Percentiles rank a stretch among this genome's conserved stretches.
These are phyloP conservation scores for Aureobasidium sp. DNA, from an alignment of 2,329 filamentous ascomycete species.

Conservation along the genomic window DNA sequence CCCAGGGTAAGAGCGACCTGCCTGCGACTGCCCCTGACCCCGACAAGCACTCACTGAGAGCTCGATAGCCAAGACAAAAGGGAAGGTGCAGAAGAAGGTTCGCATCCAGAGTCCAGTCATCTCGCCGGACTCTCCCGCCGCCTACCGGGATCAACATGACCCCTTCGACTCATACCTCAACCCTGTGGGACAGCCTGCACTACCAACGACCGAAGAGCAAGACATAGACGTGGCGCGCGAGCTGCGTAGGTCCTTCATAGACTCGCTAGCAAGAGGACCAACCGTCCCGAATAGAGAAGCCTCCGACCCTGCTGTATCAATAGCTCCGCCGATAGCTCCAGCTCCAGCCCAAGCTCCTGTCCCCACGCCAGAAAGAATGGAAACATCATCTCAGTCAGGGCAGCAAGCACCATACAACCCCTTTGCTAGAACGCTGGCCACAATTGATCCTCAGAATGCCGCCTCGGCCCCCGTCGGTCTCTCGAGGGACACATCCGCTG, in stretches of 20 bases:
- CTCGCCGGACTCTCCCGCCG: constrained; percentile 3
- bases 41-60: not conserved
- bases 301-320: not conserved
- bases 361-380: not conserved
- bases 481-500: not conserved
- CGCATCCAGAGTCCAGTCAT: constrained; percentile 9
- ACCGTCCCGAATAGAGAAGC: not conserved
- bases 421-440: constrained; percentile 25
- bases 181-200: not conserved
- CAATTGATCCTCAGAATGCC: constrained; percentile 18
- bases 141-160: constrained; percentile 8
- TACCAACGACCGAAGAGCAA: not conserved
- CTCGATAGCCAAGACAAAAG: constrained; percentile 4
- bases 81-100: constrained; percentile 11
- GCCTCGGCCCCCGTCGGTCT: not conserved
- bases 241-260: constrained; percentile 6
- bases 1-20: not conserved
- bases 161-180: constrained; percentile 5
- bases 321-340: not conserved
- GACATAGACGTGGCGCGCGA: constrained; percentile 1
- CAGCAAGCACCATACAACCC: constrained; percentile 26
- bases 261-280: constrained; percentile 2
- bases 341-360: not conserved
- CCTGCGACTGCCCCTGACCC: not conserved
- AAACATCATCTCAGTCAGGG: not conserved